These are phyloP conservation scores for Cyberlindnera xishuangbannaensis DNA, from an alignment of 805 yeast genomes.

Conservation along the genomic window DNA sequence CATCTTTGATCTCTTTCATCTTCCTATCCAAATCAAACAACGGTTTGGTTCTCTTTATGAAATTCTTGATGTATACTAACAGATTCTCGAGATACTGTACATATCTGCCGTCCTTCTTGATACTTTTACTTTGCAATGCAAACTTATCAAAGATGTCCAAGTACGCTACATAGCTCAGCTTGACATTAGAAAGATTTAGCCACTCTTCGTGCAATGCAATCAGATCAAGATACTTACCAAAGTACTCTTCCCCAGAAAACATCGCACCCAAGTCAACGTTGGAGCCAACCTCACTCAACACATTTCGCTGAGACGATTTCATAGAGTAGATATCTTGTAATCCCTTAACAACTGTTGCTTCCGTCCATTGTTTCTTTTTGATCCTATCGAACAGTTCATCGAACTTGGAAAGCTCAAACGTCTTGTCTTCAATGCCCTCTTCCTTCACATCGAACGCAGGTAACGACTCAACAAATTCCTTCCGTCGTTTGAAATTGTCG, in stretches of 20 bases:
- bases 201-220: constrained; percentile 44
- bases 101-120: constrained; percentile 6
- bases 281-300: constrained; percentile 46
- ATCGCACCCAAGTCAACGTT: constrained; percentile 41
- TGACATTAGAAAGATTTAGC: constrained; percentile 37
- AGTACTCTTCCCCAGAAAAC: constrained; percentile 56
- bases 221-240: constrained; percentile 63
- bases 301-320: constrained; percentile 17
- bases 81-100: constrained; percentile 39
- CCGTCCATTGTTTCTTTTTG: constrained; percentile 23
- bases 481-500: constrained; percentile 34
- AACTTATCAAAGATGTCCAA: constrained; percentile 40
- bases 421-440: constrained; percentile 23
- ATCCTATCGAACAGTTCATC: constrained; percentile 30
- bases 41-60: constrained; percentile 44
- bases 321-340: constrained; percentile 15
- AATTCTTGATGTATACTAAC: constrained; percentile 43
- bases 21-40: constrained; percentile 35
- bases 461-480: neutral
- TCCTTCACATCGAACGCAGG: constrained; percentile 8
- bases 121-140: constrained; percentile 22
- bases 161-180: constrained; percentile 45
- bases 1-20: constrained; percentile 13
- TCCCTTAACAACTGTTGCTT: constrained; percentile 21
- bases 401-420: constrained; percentile 31